Evolutionary conservation across 352 stramenopile species (phyloP).

Genomic region (Phytophthora gonapodyides): DNA sequence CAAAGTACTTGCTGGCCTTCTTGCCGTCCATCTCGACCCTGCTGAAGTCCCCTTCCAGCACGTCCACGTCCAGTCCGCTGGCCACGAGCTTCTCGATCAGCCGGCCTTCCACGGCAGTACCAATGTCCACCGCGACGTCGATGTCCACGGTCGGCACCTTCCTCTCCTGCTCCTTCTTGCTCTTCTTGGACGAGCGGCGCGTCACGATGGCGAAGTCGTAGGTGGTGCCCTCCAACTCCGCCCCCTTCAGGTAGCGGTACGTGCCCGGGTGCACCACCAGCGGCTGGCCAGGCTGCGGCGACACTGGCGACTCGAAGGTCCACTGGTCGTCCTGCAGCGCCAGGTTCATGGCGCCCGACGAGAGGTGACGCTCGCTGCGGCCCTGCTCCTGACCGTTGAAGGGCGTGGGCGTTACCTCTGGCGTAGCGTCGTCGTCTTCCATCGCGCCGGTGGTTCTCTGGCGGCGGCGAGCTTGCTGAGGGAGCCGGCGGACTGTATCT

Average conservation of each 20-base stretch:
- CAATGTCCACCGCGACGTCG: slow-evolving; percentile 30
- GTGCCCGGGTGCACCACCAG: slow-evolving; percentile 37
- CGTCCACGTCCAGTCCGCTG: slow-evolving; percentile 71
- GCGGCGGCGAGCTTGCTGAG: too few species aligned
- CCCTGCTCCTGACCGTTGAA: slow-evolving; percentile 11
- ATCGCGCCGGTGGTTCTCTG: slow-evolving; percentile 19
- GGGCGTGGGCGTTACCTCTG: slow-evolving; percentile 38
- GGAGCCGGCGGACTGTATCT: neutral
- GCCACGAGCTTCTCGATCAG: slow-evolving; percentile 68
- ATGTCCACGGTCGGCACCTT: neutral
- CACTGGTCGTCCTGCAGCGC: slow-evolving; percentile 67
- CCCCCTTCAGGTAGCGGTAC: slow-evolving; percentile 63
- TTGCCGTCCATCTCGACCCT: slow-evolving; percentile 35
- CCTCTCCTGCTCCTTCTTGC: slow-evolving; percentile 18
- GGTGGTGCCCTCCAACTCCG: slow-evolving; percentile 47
- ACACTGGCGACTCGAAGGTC: slow-evolving; percentile 53
- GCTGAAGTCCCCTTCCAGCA: slow-evolving; percentile 77
- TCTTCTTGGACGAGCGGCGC: slow-evolving; percentile 31
- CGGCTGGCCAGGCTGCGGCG: slow-evolving; percentile 34
- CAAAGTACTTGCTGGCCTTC: slow-evolving; percentile 68
- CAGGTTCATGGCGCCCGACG: slow-evolving; percentile 50
- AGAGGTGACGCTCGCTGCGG: slow-evolving; percentile 49
- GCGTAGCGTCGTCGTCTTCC: slow-evolving; percentile 41
- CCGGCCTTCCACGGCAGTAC: slow-evolving; percentile 32
- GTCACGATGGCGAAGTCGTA: slow-evolving; percentile 87